A percentile compares a stretch with the other conserved stretches of the same genome.
Evolutionary conservation across 2,329 filamentous ascomycete genomes (phyloP).

Genomic region (Neopestalotiopsis sp.): DNA sequence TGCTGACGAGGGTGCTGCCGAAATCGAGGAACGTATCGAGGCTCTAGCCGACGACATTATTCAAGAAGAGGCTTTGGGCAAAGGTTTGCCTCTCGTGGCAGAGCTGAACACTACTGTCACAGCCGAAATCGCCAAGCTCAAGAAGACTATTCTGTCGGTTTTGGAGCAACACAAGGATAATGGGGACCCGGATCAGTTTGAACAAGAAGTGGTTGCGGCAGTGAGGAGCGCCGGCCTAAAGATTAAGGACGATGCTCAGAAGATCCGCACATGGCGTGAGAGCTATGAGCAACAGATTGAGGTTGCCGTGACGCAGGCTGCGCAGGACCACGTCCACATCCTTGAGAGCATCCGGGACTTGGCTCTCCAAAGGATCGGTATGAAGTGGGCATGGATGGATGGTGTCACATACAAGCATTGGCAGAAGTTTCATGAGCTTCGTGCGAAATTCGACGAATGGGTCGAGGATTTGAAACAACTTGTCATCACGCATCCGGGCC

Average conservation of each 20-base stretch:
- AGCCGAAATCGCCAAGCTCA: conserved; percentile 68
- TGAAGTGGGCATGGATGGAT: conserved; percentile 95
- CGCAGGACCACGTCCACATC: conserved; percentile 82
- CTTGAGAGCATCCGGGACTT: conserved; percentile 83
- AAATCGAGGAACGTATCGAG: conserved; percentile 73
- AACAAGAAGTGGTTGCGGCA: conserved; percentile 48
- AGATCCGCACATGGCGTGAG: conserved; percentile 77
- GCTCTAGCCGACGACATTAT: conserved; percentile 64
- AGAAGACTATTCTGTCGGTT: conserved; percentile 68
- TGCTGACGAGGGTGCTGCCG: conserved; percentile 76
- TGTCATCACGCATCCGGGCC: conserved; percentile 73
- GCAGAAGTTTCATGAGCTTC: conserved; percentile 91
- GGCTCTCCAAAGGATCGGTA: conserved; percentile 88
- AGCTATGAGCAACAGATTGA: conserved; percentile 73
- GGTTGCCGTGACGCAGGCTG: conserved; percentile 70
- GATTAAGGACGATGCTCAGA: conserved; percentile 79
- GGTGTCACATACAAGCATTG: conserved; percentile 97
- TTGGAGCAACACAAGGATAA: conserved; percentile 61
- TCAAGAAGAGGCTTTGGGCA: conserved; percentile 65
- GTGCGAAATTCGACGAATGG: conserved; percentile 83
- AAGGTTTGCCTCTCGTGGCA: conserved; percentile 69
- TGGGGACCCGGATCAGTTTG: conserved; percentile 44
- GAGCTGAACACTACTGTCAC: conserved; percentile 72
- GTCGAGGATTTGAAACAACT: conserved; percentile 79
- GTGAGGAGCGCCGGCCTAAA: conserved; percentile 72